Evolutionary conservation across 345 rosid genomes (phyloP), one percentile per base, ranked within the genome.

Genomic region (Hibiscus trionum): DNA sequence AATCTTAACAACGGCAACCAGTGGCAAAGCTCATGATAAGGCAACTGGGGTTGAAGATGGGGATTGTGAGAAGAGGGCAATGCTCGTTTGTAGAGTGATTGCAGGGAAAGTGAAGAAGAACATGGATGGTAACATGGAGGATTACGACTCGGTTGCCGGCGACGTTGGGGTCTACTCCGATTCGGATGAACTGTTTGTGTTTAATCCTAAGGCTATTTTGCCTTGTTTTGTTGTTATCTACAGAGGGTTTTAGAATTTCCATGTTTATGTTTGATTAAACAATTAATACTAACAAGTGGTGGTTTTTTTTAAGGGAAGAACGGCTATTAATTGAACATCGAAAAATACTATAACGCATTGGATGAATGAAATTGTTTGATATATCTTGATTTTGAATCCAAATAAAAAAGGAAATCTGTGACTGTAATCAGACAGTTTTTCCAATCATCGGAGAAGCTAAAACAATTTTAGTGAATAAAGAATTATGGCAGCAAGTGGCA

Each of bases 211-310:
- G 84, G 93, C 96, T 24, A 90, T 90, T 50, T 78, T 90, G 81
- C 96, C 96, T 79, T 90, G 93, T 76, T 90, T 90, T 86, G 93
- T 90, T 79, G 96, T 88, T 26, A 82, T 90, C 82, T 90, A 90
- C 26, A 66, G 84, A 17, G 87, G 91, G 5, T 79, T 82, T 65
- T 84, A 78, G 76, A 19, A 15, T 66, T 58, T 9, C 1, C 11
- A 42, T 50, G 17, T 50, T 50, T 50, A 50, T 50, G 55, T 15
- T 50, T 12, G 55, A 50, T 15, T 50, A 14, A 42, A 42, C 46
- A 9, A 5, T 16, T 50, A 50, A 49, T 49, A 49, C 53, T 49
- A 12, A 49, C 53, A 49, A 11, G 5, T 14, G 46, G 46, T 1
- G 46, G 0, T 8, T 39, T 6, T 6, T 37, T 8, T 42, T 42